Base-by-base conservation (phyloP, 2,329 filamentous ascomycete species). In the Colletotrichum orbiculare region DNA sequence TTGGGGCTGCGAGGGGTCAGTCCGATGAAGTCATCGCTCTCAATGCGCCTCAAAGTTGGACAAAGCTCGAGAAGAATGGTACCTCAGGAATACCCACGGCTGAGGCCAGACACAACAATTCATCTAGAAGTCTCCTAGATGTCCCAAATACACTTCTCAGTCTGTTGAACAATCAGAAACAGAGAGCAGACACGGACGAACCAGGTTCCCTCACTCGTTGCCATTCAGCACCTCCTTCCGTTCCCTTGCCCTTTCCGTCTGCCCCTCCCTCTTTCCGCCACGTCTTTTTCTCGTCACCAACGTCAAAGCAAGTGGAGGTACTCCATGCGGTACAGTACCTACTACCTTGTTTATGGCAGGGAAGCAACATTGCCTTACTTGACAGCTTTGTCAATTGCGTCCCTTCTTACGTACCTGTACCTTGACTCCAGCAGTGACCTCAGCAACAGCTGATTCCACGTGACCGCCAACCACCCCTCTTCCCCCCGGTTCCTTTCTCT, bases 381-480 rank as follows among this genome's bases (percentile, higher is more conserved):
- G 25, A 25, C 25, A 25, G 25, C 25, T 25, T 25, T 25, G 25
- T 25, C 13, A 41, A 3, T 13, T 13, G 6, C 39, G 39, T 8
- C 9, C 39, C 39, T 10, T 41, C 4, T 10, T 41, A 41, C 39
- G 10, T 41, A 11, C 59, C 38, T 45, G 63, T 66, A 63, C 53
- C 48, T 66, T 42, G 25, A 25, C 25, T 25, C 46, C 33, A 45
- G 47, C 60, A 64, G 53, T 63, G 48, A 64, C 54, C 59, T 64
- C 60, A 64, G 59, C 64, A 64, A 64, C 48, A 60, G 60, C 54
- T 60, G 47, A 65, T 10, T 60, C 54, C 64, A 66, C 64, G 64
- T 66, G 60, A 66, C 60, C 54, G 15, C 45, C n/a, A 12, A 38
- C 49, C 46, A 46, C 50, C 49, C 17, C 46, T n/a, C 13, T 13